Base-by-base conservation (phyloP, 192 early-diverging fungal species). In the Podochytrium sp. region DNA sequence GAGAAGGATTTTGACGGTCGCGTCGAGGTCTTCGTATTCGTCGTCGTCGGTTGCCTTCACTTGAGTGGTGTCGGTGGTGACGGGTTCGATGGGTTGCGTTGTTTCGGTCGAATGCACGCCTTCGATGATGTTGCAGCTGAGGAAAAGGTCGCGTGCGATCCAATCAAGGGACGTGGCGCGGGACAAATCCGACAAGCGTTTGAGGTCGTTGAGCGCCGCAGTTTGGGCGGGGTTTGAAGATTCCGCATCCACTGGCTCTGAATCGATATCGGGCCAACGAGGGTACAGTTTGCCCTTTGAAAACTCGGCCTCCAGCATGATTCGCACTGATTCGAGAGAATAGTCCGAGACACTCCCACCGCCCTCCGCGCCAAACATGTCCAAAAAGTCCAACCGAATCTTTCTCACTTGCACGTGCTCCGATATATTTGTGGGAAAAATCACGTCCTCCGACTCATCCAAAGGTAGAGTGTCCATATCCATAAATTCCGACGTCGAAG, bases 381-480 rank as follows among this genome's bases (percentile, higher is more conserved):
- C 23, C 1, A 61, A 61, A 10, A 61, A 35, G 32, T 34, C 32
- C 14, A 61, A 23, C 18, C 30, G 59, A 33, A 61, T 35, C 37
- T 34, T n/a, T 12, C 59, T 4, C 5, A 61, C 16, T 12, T 35
- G 18, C 27, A 39, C 20, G n/a, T n/a, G n/a, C n/a, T n/a, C n/a
- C 10, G 43, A 10, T 14, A 10, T 47, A 14, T 47, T 47, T 47
- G 10, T 47, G 12, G n/a, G n/a, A 47, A 20, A 20, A 47, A 14
- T 47, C 20, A 20, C 10, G n/a, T n/a, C n/a, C n/a, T n/a, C n/a
- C n/a, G n/a, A n/a, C n/a, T n/a, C n/a, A 12, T 61, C 59, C 12
- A 61, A 5, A 30, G 38, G 59, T 61, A 34, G 59, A 34, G 59
- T 39, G 38, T 61, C 59, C 18, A 61, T 7, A 27, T 61, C 59